Conservation (phyloP, 352 stramenopile genomes). For the Phytophthora hybrid region DNA sequence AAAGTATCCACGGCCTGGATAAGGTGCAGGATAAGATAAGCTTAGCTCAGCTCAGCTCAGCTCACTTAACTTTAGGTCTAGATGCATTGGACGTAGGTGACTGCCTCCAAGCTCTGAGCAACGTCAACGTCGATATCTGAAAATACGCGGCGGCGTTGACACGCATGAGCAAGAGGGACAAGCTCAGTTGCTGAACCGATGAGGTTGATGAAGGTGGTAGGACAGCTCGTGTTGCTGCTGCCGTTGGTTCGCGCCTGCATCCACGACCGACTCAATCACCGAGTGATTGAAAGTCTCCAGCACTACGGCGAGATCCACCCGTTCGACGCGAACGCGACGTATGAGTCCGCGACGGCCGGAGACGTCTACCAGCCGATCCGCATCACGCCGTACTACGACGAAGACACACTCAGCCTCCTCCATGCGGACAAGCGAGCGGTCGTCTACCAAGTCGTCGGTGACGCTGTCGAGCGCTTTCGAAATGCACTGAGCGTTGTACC, state of each 20-base stretch:
- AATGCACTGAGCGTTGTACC: slow-evolving; percentile 68
- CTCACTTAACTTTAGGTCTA: not conserved
- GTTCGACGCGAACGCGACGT: slow-evolving; percentile 39
- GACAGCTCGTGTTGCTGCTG: not conserved
- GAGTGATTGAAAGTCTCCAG: slow-evolving; percentile 31
- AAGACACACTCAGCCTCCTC: slow-evolving; percentile 53
- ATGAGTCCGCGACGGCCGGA: slow-evolving; percentile 35
- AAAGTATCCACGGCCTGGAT: not conserved
- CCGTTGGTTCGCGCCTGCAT: slow-evolving; percentile 31
- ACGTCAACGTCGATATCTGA: slow-evolving; percentile 1
- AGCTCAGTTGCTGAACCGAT: not conserved
- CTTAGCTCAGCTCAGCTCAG: not conserved
- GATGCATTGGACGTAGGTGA: not conserved
- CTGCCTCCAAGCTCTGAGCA: slow-evolving; percentile 19
- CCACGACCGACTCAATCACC: slow-evolving; percentile 42
- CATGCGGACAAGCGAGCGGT: slow-evolving; percentile 48
- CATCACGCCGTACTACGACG: slow-evolving; percentile 81
- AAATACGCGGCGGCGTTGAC: slow-evolving; percentile 20
- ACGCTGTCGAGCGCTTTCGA: slow-evolving; percentile 71
- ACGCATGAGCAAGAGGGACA: not conserved
- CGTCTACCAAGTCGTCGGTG: slow-evolving; percentile 66
- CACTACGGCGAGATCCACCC: slow-evolving; percentile 39
- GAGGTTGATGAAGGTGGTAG: not conserved
- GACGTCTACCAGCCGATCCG: slow-evolving; percentile 61
- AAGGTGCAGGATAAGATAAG: not conserved